Evolutionary conservation across 1,284 basidiomycete species (phyloP).

Genomic region (Mycosarcoma maydis): DNA sequence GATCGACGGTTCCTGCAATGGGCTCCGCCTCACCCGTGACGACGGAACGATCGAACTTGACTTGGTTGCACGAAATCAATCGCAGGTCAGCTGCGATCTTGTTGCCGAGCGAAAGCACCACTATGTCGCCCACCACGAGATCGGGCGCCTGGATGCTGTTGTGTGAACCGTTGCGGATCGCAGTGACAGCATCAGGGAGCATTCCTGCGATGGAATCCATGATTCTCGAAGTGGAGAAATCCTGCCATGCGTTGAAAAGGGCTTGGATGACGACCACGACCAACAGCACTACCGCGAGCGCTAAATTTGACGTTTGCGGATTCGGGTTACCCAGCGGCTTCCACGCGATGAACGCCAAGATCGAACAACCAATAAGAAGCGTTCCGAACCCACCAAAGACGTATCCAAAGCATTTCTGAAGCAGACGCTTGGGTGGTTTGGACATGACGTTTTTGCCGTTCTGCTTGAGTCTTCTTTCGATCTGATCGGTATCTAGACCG

Average conservation of each 20-base stretch:
- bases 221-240: conserved; percentile 33
- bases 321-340: conserved; percentile 71
- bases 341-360: conserved; percentile 71
- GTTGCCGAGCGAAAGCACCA: conserved; percentile 69
- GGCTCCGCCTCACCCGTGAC: conserved; percentile 74
- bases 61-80: conserved; percentile 68
- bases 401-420: conserved; percentile 71
- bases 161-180: conserved; percentile 74
- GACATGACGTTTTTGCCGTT: conserved; percentile 71
- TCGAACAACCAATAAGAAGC: conserved; percentile 72
- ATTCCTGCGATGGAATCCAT: conserved; percentile 71
- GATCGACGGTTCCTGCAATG: conserved; percentile 71
- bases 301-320: conserved; percentile 71
- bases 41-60: conserved; percentile 74
- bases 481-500: conserved; percentile 72
- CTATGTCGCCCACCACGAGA: conserved; percentile 77
- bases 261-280: conserved; percentile 69
- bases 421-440: conserved; percentile 70
- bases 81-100: conserved; percentile 70
- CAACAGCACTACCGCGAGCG: conserved; percentile 66
- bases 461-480: conserved; percentile 69
- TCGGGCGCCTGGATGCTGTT: conserved; percentile 73
- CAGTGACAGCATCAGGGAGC: conserved; percentile 71
- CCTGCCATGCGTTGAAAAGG: conserved; percentile 70
- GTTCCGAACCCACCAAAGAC: conserved; percentile 73